These are phyloP conservation scores for Scolecobasidium constrictum DNA, from an alignment of 2,329 filamentous ascomycete genomes.

Conservation along the genomic window DNA sequence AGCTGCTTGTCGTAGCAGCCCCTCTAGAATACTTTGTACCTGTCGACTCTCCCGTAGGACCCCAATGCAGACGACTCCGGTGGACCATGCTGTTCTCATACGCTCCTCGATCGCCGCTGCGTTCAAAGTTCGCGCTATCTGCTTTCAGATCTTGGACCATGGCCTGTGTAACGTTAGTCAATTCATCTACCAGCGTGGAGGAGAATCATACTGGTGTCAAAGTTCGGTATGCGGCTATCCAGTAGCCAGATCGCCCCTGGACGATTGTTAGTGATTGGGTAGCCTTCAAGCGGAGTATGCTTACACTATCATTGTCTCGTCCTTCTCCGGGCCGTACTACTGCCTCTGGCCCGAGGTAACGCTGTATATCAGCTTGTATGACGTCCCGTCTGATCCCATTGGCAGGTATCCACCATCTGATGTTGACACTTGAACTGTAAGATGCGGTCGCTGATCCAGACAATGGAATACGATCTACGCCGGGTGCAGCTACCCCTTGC, in stretches of 20 bases:
- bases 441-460: no score
- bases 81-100: no score
- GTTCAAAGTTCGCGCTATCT: constrained; percentile 34
- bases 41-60: no score
- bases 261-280: neutral
- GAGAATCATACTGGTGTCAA: constrained; percentile 36
- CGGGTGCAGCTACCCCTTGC: no score
- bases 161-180: no score
- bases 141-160: constrained; percentile 39
- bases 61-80: no score
- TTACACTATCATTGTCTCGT: constrained; percentile 34
- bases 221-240: constrained; percentile 40
- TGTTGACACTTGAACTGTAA: no score
- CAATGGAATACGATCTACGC: no score
- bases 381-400: constrained; percentile 41
- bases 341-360: constrained; percentile 40
- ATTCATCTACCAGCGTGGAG: constrained; percentile 7
- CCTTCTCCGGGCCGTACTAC: constrained; percentile 36
- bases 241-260: constrained; percentile 36
- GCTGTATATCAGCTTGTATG: constrained; percentile 41
- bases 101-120: constrained; percentile 31
- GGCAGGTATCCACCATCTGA: constrained; percentile 39
- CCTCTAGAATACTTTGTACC: no score
- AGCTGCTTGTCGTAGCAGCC: no score
- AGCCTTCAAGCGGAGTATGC: constrained; percentile 12